Evolutionary conservation across 176 grass and related monocot species (phyloP).

Genomic region (Ensete glaucum): DNA sequence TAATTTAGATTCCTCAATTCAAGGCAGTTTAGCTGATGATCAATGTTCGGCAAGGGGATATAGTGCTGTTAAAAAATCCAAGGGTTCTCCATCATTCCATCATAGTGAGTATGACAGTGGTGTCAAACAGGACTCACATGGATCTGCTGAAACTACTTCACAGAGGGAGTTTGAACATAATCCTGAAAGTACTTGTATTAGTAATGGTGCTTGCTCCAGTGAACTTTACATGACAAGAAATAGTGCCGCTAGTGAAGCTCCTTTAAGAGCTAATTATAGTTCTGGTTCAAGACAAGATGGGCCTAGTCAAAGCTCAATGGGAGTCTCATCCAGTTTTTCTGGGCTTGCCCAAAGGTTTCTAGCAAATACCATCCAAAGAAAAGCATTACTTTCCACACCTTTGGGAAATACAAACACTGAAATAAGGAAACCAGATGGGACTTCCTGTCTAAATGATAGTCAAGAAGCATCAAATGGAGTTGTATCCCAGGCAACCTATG

Average conservation of each 20-base stretch:
- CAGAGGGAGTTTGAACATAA: slow-evolving; percentile 42
- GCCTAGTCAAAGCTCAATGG: slow-evolving; percentile 6
- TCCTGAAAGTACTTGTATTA: slow-evolving; percentile 27
- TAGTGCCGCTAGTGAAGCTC: slow-evolving; percentile 24
- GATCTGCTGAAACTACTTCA: slow-evolving; percentile 8
- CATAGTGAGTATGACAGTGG: slow-evolving; percentile 15
- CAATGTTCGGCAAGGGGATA: slow-evolving; percentile 27
- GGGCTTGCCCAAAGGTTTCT: slow-evolving; percentile 94
- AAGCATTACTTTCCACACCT: slow-evolving; percentile 36
- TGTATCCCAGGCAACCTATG: slow-evolving; percentile 18
- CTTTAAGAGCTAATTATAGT: neutral
- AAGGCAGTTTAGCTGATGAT: slow-evolving; percentile 20
- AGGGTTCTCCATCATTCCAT: slow-evolving; percentile 28
- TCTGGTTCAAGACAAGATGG: neutral
- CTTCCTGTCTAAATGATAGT: neutral
- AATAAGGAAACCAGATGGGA: neutral
- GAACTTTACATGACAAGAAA: slow-evolving; percentile 28
- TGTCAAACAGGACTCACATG: slow-evolving; percentile 32
- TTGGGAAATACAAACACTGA: slow-evolving; percentile 19
- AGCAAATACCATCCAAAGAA: slow-evolving; percentile 82
- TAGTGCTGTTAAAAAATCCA: slow-evolving; percentile 27
- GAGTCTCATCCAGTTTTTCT: slow-evolving; percentile 76
- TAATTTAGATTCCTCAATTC: slow-evolving; percentile 26
- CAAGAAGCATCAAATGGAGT: slow-evolving; percentile 14
- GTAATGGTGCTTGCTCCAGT: slow-evolving; percentile 17